phyloP scores from a whole-genome alignment of 768 basidiomycete genomes.

The Obba rivulosa region DNA sequence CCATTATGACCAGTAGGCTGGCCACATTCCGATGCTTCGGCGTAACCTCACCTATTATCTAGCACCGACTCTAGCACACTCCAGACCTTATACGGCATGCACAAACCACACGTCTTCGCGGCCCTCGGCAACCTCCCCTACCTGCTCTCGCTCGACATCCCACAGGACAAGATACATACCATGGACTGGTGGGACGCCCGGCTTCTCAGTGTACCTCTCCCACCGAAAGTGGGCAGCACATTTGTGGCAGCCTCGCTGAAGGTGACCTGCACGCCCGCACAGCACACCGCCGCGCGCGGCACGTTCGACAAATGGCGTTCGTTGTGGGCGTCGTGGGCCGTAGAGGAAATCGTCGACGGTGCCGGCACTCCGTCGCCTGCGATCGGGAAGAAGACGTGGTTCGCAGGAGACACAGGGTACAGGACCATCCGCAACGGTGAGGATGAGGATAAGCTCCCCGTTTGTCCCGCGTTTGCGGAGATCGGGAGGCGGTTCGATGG shows the following conservation, averaged over 20 bases:
- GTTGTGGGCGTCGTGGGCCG: conserved; percentile 64
- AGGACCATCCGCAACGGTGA: conserved; percentile 40
- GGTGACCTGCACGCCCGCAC: conserved; percentile 56
- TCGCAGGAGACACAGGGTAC: conserved; percentile 70
- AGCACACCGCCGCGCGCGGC: conserved; percentile 55
- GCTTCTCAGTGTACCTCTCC: conserved; percentile 23
- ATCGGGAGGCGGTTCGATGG: conserved; percentile 59
- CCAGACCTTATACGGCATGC: conserved; percentile 20
- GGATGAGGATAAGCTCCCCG: conserved; percentile 44
- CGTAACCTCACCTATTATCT: not conserved
- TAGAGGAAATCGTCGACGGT: conserved; percentile 42
- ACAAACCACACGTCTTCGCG: conserved; percentile 37
- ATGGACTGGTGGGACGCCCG: conserved; percentile 48
- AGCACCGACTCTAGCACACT: conserved; percentile 32
- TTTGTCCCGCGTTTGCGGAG: conserved; percentile 69
- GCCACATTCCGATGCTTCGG: not conserved
- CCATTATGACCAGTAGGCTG: conserved; percentile 31
- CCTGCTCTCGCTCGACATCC: conserved; percentile 28
- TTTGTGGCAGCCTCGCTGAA: conserved; percentile 27
- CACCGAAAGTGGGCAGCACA: conserved; percentile 3
- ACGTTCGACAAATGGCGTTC: conserved; percentile 47
- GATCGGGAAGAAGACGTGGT: conserved; percentile 47
- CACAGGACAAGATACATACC: conserved; percentile 29
- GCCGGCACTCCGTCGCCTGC: conserved; percentile 17
- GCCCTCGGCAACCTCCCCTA: conserved; percentile 38